Base-by-base conservation (phyloP, 176 grass and related monocot species). In the Carex scoparia region DNA sequence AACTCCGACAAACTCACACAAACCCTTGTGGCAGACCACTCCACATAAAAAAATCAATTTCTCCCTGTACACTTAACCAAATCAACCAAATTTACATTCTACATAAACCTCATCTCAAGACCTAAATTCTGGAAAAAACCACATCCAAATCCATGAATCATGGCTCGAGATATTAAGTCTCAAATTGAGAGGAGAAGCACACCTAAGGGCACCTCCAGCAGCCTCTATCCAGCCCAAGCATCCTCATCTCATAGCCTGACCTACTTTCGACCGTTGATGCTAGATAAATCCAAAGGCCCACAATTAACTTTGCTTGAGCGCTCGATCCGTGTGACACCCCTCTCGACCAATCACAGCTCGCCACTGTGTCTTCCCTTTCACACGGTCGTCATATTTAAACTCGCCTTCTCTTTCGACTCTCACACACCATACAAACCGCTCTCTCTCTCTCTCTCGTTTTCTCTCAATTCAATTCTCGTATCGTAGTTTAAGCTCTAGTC, bases 101-200 rank as follows among this genome's bases (percentile, higher is more conserved):
- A 81, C 87, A 0, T 32, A 89, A 85, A 90, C 15, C 14, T 19
- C 61, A 75, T 89, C 80, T 89, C 6, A 1, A 4, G 0, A 1
- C 2, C 65, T 68, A 74, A 0, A 30, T 31, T 0, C 0, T n/a
- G 2, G 0, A 7, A 7, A 0, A 69, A 80, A 71, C 3, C 6
- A 8, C 3, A 85, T 0, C 0, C 0, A 0, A 65, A 90, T 46
- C 3, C 1, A 40, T 83, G 0, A 10, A 86, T 54, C 30, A 2
- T 10, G 23, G 5, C 2, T 32, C 0, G 76, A 89, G 88, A 74
- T 75, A 80, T 31, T 30, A 9, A 31, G 4, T 57, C 66, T n/a
- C 40, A 69, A 86, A 97, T 33, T 46, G 13, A 64, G 58, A 15
- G 13, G 10, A 90, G 81, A 97, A 97, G 68, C 94, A 97, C 88